phyloP scores from a whole-genome alignment of 2,329 filamentous ascomycete species.

The Dactylellina sp. region DNA sequence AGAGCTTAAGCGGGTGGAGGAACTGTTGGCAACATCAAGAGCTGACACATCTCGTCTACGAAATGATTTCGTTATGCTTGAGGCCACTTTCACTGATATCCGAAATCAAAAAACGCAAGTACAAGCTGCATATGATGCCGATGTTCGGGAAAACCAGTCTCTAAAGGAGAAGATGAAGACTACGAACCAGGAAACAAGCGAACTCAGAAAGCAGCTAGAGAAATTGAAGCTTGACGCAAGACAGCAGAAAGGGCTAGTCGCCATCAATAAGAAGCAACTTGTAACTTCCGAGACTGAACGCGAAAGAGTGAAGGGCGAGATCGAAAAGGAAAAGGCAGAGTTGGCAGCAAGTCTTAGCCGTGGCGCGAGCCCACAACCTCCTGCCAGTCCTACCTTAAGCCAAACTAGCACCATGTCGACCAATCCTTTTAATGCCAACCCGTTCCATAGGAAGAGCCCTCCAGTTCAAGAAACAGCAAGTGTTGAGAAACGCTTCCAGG shows the following conservation, averaged over 20 bases:
- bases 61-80: slow-evolving; percentile 83
- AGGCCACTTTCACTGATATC: slow-evolving; percentile 82
- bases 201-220: slow-evolving; percentile 89
- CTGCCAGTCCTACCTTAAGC: slow-evolving; percentile 62
- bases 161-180: slow-evolving; percentile 89
- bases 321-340: slow-evolving; percentile 73
- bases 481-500: slow-evolving; percentile 62
- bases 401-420: slow-evolving; percentile 64
- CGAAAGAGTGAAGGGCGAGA: slow-evolving; percentile 86
- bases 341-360: slow-evolving; percentile 64
- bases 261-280: slow-evolving; percentile 98
- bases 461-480: slow-evolving; percentile 63
- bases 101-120: slow-evolving; percentile 84
- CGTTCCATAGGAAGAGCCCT: slow-evolving; percentile 84
- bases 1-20: slow-evolving; percentile 84
- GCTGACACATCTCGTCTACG: slow-evolving; percentile 86
- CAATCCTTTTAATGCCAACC: slow-evolving; percentile 73
- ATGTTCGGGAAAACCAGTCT: slow-evolving; percentile 86
- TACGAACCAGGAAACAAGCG: slow-evolving; percentile 82
- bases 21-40: slow-evolving; percentile 79
- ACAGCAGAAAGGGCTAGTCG: slow-evolving; percentile 94
- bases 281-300: slow-evolving; percentile 87
- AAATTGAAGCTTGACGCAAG: slow-evolving; percentile 91
- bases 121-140: slow-evolving; percentile 78
- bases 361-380: slow-evolving; percentile 77